These are phyloP conservation scores for Blyttiomyces sp. DNA, from an alignment of 371 early-diverging fungal genomes.

Conservation along the genomic window DNA sequence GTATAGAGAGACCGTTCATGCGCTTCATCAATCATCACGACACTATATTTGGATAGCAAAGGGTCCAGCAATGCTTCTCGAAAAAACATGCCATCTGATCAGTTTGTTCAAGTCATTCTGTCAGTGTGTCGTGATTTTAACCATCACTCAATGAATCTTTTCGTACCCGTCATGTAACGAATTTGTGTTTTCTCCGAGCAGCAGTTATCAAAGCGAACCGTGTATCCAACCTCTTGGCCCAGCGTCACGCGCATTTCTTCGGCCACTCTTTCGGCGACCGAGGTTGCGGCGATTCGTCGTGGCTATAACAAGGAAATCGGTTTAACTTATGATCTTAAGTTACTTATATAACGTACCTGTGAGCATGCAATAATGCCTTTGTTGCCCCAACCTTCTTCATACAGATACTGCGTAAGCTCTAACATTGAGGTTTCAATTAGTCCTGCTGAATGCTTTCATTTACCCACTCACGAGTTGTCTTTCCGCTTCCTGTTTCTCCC, in stretches of 20 bases:
- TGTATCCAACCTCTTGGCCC: conserved; percentile 91
- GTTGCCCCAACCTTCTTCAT: conserved; percentile 84
- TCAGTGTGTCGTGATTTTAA: too few species aligned
- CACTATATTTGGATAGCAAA: conserved; percentile 85
- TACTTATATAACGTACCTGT: conserved; percentile 41
- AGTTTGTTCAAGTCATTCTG: background rate
- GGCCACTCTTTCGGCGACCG: conserved; percentile 92
- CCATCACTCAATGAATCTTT: background rate
- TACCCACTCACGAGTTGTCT: conserved; percentile 81
- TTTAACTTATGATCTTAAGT: background rate
- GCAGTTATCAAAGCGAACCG: conserved; percentile 96
- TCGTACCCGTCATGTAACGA: conserved; percentile 84
- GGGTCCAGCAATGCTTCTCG: conserved; percentile 91
- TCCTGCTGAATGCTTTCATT: background rate
- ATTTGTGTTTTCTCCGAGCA: conserved; percentile 76
- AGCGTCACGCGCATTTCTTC: conserved; percentile 82
- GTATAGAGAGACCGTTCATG: conserved; percentile 98
- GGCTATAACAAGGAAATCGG: conserved; percentile 56
- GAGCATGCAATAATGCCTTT: conserved; percentile 89
- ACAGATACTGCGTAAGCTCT: conserved; percentile 94
- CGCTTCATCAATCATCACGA: conserved; percentile 98
- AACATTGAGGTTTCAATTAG: background rate
- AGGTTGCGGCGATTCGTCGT: conserved; percentile 97
- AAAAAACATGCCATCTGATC: conserved; percentile 88
- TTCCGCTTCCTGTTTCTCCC: conserved; percentile 98